Base-by-base conservation (phyloP, 2,329 filamentous ascomycete genomes). In the Colletotrichum acutatum region DNA sequence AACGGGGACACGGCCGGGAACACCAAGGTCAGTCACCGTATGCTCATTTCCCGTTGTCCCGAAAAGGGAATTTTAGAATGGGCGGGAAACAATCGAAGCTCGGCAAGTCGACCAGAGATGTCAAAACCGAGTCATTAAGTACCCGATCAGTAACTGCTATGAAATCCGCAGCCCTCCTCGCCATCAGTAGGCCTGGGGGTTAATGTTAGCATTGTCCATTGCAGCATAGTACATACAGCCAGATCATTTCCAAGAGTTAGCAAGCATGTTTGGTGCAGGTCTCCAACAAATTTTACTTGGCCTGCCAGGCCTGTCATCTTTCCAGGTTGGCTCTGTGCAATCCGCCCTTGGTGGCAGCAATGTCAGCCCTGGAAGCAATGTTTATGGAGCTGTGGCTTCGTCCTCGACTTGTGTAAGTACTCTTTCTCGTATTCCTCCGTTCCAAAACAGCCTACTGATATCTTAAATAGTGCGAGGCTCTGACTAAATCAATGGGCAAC, bases 201-300 rank as follows among this genome's bases (percentile, higher is more conserved):
- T 26, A 22, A 30, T 19, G 7, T 30, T 19, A 16, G 11, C 54
- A 30, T 57, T 6, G 12, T 19, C 26, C 5, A 42, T 42, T 42
- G 16, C 37, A 42, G 37, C 16, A 14, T 19, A 42, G 37, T 42
- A 42, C 16, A 42, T 42, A 42, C 16, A 42, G 37, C 37, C 16
- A 42, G 5, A 42, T 14, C 37, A 42, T 42, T 42, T 42, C 16
- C 37, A 19, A 16, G 37, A 42, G 37, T 42, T 42, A 49, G 30
- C 37, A 34, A 59, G 7, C 26, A 67, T 67, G 65, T 53, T 67
- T 22, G 37, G 65, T 22, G 56, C 37, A 61, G 37, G 56, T 53
- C 56, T 61, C 19, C 65, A 60, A 14, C 65, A 67, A 14, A 60
- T 57, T n/a, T 6, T 61, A 19, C 42, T 61, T 7, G 46, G 5